Evolutionary conservation across 2,329 filamentous ascomycete genomes (phyloP).

Genomic region (Grosmannia huntii): DNA sequence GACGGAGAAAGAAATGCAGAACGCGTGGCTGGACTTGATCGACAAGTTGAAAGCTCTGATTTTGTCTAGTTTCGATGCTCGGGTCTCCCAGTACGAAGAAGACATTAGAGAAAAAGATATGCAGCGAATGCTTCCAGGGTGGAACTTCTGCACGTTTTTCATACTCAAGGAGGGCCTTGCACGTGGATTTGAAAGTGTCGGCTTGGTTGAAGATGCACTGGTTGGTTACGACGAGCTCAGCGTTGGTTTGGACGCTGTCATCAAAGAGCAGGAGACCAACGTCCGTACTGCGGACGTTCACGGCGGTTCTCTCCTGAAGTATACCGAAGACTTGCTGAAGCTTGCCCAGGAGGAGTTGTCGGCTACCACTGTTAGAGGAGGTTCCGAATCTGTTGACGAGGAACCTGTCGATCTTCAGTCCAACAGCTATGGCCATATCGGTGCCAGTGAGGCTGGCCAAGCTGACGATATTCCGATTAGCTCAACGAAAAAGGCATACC

Average conservation of each 20-base stretch:
- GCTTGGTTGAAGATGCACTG: conserved; percentile 86
- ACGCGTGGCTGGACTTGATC: conserved; percentile 74
- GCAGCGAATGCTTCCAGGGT: conserved; percentile 76
- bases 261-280: conserved; percentile 52
- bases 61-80: conserved; percentile 74
- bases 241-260: conserved; percentile 69
- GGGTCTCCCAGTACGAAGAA: conserved; percentile 90
- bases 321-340: conserved; percentile 60
- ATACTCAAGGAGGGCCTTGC: conserved; percentile 93
- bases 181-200: conserved; percentile 89
- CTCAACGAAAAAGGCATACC: conserved; percentile 64
- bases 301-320: conserved; percentile 57
- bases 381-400: conserved; percentile 22
- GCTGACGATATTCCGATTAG: conserved; percentile 46
- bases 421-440: conserved; percentile 2
- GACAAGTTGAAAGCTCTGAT: conserved; percentile 80
- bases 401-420: conserved; percentile 40
- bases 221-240: conserved; percentile 91
- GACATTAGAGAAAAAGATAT: conserved; percentile 91
- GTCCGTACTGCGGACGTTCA: conserved; percentile 49
- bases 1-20: conserved; percentile 63
- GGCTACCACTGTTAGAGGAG: conserved; percentile 14
- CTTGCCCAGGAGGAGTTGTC: conserved; percentile 40
- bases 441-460: background rate
- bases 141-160: conserved; percentile 99